phyloP scores from a whole-genome alignment of 805 yeast genomes.

The Dipodascus geniculatus region DNA sequence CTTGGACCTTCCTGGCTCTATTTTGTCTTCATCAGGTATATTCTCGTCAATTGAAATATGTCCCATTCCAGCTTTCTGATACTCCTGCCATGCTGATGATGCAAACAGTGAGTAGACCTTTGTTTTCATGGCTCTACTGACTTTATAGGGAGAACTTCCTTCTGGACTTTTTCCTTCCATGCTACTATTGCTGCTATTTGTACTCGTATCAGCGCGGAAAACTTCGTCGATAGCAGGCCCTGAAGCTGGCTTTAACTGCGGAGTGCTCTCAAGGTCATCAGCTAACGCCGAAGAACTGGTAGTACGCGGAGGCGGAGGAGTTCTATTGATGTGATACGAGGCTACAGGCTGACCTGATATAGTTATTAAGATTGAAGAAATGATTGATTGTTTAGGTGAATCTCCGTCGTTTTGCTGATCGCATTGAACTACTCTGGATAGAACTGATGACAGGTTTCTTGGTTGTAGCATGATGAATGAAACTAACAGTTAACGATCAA shows the following conservation, averaged over 20 bases:
- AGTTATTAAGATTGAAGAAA: slow-evolving; percentile 17
- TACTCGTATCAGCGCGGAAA: background rate
- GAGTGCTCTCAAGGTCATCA: background rate
- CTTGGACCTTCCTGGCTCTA: slow-evolving; percentile 2
- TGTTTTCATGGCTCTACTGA: slow-evolving; percentile 19
- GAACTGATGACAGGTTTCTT: background rate
- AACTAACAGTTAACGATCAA: no score
- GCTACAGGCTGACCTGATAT: slow-evolving; percentile 13
- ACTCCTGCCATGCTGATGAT: slow-evolving; percentile 19
- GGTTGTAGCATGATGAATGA: background rate
- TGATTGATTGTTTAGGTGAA: slow-evolving; percentile 4
- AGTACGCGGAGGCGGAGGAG: slow-evolving; percentile 12
- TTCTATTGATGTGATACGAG: slow-evolving; percentile 14
- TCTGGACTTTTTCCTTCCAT: background rate
- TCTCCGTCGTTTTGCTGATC: background rate
- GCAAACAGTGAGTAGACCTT: slow-evolving; percentile 23
- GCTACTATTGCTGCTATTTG: background rate
- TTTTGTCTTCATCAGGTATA: slow-evolving; percentile 2
- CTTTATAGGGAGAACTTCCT: slow-evolving; percentile 12
- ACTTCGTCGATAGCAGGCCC: background rate
- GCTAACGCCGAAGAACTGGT: slow-evolving; percentile 1
- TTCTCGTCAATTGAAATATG: background rate
- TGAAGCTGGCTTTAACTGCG: background rate
- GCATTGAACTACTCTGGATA: background rate
- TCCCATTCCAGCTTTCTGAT: slow-evolving; percentile 7